Base-by-base conservation (phyloP, 495 filamentous ascomycete genomes). In the Aspergillus leporis region DNA sequence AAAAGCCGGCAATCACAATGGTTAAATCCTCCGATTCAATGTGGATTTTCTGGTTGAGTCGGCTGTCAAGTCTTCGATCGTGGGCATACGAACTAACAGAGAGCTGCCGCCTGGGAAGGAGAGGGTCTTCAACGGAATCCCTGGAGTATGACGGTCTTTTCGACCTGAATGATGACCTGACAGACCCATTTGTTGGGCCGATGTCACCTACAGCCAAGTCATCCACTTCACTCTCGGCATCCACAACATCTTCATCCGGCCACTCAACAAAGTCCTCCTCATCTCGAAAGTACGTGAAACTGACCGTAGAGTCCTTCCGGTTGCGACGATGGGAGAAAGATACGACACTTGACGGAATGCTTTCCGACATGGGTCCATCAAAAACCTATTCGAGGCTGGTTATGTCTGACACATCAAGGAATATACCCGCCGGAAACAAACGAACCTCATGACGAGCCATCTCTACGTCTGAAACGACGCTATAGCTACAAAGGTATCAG, bases 391-490 rank as follows among this genome's bases (percentile, higher is more conserved):
- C 8, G 48, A 58, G 21, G 41, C 19, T 56, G 61, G 51, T 59
- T 40, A 49, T 10, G 12, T 56, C 46, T 38, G n/a, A 53, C 32
- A 23, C 31, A 16, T 7, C 1, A 48, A 23, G 22, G 36, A 9
- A 9, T 41, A 3, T n/a, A 41, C 31, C 14, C 7, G 13, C n/a
- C 22, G 36, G 61, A 36, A 23, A 34, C 38, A 36, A 57, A 59
- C 79, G 50, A 62, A 93, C 91, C 82, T 97, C 93, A 69, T 97
- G 90, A 47, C 93, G 91, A 25, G 94, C 95, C 94, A 99, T 99
- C 70, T 96, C 94, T n/a, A 99, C 93, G 70, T 97, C 93, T 34
- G 90, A 90, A 40, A 96, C 85, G 63, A 97, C 85, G 72, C 90
- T 95, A 41, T 87, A 78, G 70, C 82, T 85, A 65, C 31, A 28